phyloP scores from a whole-genome alignment of 495 filamentous ascomycete genomes.

The Eremomyces bilateralis region DNA sequence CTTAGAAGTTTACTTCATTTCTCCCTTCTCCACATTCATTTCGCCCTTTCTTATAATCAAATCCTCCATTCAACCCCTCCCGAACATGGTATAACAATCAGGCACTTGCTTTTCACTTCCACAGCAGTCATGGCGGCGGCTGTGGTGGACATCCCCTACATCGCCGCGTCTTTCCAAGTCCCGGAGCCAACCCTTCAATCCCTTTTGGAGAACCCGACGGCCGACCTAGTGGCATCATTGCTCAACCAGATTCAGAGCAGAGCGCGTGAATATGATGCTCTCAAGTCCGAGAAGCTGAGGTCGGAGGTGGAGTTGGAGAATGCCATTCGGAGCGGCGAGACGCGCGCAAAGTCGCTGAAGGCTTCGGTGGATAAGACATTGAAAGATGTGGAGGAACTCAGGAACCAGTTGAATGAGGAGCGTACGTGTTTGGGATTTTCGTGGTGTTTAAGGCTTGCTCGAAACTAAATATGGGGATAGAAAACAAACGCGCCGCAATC shows the following conservation, averaged over 20 bases:
- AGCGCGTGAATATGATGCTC: conserved; percentile 55
- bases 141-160: conserved; percentile 50
- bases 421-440: conserved; percentile 28
- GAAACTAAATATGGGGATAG: conserved; percentile 19
- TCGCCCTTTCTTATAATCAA: too few species aligned
- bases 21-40: too few species aligned
- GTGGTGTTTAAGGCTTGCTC: conserved; percentile 8
- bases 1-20: too few species aligned
- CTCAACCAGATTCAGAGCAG: conserved; percentile 44
- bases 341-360: conserved; percentile 60
- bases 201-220: conserved; percentile 49
- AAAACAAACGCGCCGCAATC: conserved; percentile 39
- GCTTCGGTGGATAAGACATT: conserved; percentile 57
- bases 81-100: too few species aligned
- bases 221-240: conserved; percentile 49
- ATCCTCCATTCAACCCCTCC: too few species aligned
- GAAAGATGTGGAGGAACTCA: conserved; percentile 48
- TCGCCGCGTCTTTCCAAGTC: conserved; percentile 53
- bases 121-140: conserved; percentile 56
- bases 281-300: conserved; percentile 65
- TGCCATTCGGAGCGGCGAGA: conserved; percentile 57
- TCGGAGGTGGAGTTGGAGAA: conserved; percentile 85
- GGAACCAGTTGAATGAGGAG: conserved; percentile 58
- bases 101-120: too few species aligned
- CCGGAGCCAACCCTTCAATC: conserved; percentile 42